Evolutionary conservation across 495 filamentous ascomycete species (phyloP).

Genomic region (Penicillium cinerascens): DNA sequence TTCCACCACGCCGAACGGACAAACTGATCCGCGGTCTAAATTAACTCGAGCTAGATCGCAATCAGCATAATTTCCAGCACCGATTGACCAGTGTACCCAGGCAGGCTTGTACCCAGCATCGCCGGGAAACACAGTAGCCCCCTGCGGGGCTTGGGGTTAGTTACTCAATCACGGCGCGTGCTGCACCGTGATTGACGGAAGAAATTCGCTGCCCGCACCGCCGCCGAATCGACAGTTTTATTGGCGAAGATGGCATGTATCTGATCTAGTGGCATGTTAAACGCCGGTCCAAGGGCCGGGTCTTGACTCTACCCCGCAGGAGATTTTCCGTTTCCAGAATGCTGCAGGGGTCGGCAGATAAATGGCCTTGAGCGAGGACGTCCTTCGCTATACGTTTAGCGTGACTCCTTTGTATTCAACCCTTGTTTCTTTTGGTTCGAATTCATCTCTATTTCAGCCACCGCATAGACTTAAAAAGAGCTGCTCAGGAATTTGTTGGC

Average conservation of each 20-base stretch:
- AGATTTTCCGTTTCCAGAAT: constrained; percentile 26
- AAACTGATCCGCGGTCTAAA: constrained; percentile 2
- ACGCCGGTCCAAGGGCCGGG: neutral
- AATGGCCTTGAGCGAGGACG: neutral
- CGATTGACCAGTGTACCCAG: neutral
- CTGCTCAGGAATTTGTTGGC: no score
- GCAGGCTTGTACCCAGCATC: neutral
- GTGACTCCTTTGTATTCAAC: neutral
- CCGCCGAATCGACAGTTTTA: neutral
- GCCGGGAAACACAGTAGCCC: neutral
- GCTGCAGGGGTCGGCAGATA: neutral
- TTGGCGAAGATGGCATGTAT: neutral
- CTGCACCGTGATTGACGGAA: constrained; percentile 37
- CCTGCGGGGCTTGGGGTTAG: constrained; percentile 3
- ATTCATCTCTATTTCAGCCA: neutral
- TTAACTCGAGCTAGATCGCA: neutral
- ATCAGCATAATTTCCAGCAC: neutral
- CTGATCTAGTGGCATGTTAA: neutral
- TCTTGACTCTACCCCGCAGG: constrained; percentile 20
- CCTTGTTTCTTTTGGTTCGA: neutral
- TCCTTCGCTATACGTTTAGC: neutral
- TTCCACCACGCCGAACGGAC: constrained; percentile 9
- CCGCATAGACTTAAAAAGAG: neutral
- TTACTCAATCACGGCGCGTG: neutral
- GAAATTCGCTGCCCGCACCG: constrained; percentile 4